Percentiles rank a stretch among this genome's conserved stretches.
Conservation (phyloP, 352 stramenopile species). For the Pythium apleroticum region DNA sequence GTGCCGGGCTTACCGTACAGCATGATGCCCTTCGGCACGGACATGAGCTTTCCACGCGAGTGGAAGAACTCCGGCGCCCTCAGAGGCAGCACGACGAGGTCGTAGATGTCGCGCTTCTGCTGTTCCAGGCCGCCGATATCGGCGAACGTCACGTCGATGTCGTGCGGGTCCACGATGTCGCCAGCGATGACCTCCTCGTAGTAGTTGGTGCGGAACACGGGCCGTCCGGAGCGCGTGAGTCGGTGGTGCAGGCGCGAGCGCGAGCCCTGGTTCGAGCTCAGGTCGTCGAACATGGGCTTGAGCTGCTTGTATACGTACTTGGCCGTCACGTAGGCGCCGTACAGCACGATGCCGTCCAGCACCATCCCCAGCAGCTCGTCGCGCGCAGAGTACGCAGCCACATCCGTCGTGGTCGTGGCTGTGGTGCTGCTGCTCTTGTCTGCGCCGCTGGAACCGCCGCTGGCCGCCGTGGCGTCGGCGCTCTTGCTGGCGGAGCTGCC, state of each 20-base stretch:
- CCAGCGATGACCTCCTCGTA: constrained; percentile 92
- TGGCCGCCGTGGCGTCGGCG: constrained; percentile 25
- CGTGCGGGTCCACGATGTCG: constrained; percentile 93
- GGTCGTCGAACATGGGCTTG: constrained; percentile 86
- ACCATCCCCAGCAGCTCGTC: constrained; percentile 74
- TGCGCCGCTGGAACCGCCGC: too few relatives aligned
- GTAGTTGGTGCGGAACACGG: constrained; percentile 78
- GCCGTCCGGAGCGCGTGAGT: constrained; percentile 57
- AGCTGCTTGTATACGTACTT: constrained; percentile 87
- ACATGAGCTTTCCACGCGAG: constrained; percentile 82
- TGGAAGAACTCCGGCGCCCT: constrained; percentile 91
- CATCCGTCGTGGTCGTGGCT: constrained; percentile 5
- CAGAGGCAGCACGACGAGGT: constrained; percentile 94
- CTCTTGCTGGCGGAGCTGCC: constrained; percentile 61
- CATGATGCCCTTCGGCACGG: constrained; percentile 85
- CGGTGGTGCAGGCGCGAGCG: constrained; percentile 76
- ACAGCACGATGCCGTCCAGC: constrained; percentile 79
- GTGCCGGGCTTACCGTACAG: constrained; percentile 82
- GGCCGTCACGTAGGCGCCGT: constrained; percentile 77
- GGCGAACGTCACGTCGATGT: constrained; percentile 92
- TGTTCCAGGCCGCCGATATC: constrained; percentile 96
- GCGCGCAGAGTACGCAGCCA: constrained; percentile 28
- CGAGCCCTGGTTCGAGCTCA: constrained; percentile 53
- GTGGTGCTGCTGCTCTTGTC: neutral
- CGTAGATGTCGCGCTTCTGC: constrained; percentile 95